Percentiles rank a stretch among this genome's conserved stretches.
phyloP scores from a whole-genome alignment of 2,329 filamentous ascomycete genomes.

The Tolypocladium inflatum region DNA sequence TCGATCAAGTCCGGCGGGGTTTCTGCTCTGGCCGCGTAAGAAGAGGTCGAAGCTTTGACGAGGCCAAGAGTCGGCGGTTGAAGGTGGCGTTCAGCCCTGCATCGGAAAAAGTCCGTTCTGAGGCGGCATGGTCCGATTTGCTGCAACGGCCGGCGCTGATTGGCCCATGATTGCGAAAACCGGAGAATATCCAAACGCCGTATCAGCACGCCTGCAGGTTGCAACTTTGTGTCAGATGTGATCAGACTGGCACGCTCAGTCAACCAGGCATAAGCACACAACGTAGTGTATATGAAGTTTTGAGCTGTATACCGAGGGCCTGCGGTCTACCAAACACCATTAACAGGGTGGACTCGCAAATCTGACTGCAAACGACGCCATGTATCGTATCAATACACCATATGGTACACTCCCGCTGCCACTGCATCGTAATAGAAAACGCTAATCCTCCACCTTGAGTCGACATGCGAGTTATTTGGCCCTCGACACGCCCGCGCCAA shows the following conservation, averaged over 20 bases:
- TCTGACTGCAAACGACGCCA: background rate
- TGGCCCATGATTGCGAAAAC: conserved; percentile 1
- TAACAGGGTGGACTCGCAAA: background rate
- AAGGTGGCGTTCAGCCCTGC: background rate
- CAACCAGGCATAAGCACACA: background rate
- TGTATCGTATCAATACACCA: conserved; percentile 1
- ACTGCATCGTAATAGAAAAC: background rate
- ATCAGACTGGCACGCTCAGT: background rate
- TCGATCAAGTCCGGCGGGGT: conserved; percentile 9
- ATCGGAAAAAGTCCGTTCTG: conserved; percentile 6
- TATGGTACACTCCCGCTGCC: background rate
- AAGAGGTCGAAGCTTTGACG: background rate
- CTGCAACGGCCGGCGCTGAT: conserved; percentile 1
- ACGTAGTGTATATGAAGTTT: background rate
- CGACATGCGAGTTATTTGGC: conserved; percentile 38
- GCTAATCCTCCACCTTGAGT: background rate
- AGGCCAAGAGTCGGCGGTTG: background rate
- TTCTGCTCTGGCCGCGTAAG: conserved; percentile 2
- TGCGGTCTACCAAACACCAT: background rate
- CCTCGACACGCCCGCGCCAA: conserved; percentile 85
- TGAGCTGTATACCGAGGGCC: background rate
- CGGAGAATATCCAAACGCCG: conserved; percentile 3
- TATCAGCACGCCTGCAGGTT: background rate
- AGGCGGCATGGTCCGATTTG: background rate
- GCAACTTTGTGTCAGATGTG: no score